phyloP scores from a whole-genome alignment of 2,329 filamentous ascomycete genomes.

The Colletotrichum karsti region DNA sequence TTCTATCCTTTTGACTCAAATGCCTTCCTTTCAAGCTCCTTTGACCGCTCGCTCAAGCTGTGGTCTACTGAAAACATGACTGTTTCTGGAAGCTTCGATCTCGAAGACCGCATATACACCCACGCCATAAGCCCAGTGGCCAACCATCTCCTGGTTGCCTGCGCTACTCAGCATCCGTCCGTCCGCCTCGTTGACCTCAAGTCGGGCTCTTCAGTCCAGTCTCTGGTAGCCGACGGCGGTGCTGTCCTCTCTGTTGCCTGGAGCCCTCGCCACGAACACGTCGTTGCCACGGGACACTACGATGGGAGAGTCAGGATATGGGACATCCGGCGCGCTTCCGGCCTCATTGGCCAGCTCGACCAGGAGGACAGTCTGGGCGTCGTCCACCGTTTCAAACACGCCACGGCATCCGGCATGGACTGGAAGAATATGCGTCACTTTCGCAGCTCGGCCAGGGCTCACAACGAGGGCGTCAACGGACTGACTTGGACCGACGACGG shows the following conservation, averaged over 20 bases:
- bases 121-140: constrained; percentile 81
- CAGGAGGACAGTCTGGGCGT: constrained; percentile 84
- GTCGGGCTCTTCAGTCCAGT: constrained; percentile 79
- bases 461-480: constrained; percentile 84
- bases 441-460: constrained; percentile 69
- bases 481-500: constrained; percentile 87
- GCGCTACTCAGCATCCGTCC: constrained; percentile 85
- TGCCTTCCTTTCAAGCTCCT: constrained; percentile 80
- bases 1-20: constrained; percentile 83
- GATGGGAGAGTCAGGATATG: constrained; percentile 88
- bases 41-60: constrained; percentile 79
- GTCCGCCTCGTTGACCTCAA: constrained; percentile 88
- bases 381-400: constrained; percentile 47
- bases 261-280: constrained; percentile 82
- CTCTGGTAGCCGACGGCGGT: constrained; percentile 73
- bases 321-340: constrained; percentile 84
- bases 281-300: constrained; percentile 84
- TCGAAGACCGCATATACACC: constrained; percentile 76
- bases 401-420: constrained; percentile 39
- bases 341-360: constrained; percentile 80
- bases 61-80: constrained; percentile 73
- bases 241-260: constrained; percentile 77
- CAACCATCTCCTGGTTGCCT: constrained; percentile 81
- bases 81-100: constrained; percentile 72
- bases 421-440: constrained; percentile 45